Evolutionary conservation across 805 yeast species (phyloP), one percentile per base, ranked within the genome.

Genomic region (Hanseniaspora guilliermondii): DNA sequence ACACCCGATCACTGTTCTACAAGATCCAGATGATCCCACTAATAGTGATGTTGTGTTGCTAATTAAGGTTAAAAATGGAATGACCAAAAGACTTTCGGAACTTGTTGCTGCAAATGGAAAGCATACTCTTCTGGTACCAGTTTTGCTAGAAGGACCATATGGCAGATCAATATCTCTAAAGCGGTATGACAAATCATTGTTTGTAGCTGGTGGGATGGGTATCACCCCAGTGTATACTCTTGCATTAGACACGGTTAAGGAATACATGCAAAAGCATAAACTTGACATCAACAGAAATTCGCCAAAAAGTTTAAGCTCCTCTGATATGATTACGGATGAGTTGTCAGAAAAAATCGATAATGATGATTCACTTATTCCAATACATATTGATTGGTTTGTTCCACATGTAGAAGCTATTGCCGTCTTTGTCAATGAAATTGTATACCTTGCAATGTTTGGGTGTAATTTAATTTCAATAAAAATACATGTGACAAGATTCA

Each of bases 171-270:
- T 76, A 4, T 76, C 81, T 2, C 67, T 78, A 16, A 67, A 70
- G 25, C 67, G 70, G 44, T 82, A 75, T 60, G 76, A 78, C 48
- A 74, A 76, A 55, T 75, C 81, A 6, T 71, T 82, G 6, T 73
- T 82, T 44, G 58, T 84, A 24, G 83, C 89, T 7, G 89, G 87
- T 47, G 91, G 93, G 32, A 79, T 79, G 53, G 93, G 93, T 56
- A 71, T 83, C 53, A 78, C 87, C 0, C 82, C 76, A 2, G 66
- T 74, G 24, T 76, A 73, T 56, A 66, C 78, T 4, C 67, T 75
- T 46, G 78, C 72, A 0, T 58, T 65, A 32, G 70, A 70, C 48
- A 58, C 73, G 7, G 58, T 53, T 2, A 39, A 55, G 30, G 57
- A 60, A 44, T 53, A 35, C 11, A 12, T 39, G 19, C 38, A 39